These are phyloP conservation scores for Candida sojae DNA, from an alignment of 1,139 yeast species.

Conservation along the genomic window DNA sequence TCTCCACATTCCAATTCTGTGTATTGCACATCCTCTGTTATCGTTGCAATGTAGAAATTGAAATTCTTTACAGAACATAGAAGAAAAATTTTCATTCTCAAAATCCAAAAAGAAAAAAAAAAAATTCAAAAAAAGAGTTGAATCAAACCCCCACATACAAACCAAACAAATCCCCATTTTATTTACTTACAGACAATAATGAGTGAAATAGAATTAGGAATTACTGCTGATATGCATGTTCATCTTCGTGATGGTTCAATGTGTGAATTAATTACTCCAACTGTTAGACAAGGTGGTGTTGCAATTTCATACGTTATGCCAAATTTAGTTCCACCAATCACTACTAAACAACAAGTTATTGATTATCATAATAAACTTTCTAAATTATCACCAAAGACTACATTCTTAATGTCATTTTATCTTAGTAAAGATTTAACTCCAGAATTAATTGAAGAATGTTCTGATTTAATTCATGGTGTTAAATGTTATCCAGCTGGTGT, in stretches of 20 bases:
- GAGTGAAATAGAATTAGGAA: conserved; percentile 61
- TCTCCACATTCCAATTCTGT: too few species aligned
- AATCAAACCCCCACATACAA: background rate
- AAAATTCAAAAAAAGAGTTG: too few species aligned
- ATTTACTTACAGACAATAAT: conserved; percentile 1
- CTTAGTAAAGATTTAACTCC: conserved; percentile 80
- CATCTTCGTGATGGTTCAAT: conserved; percentile 91
- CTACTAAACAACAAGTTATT: conserved; percentile 72
- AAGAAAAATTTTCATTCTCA: background rate
- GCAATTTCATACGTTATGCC: conserved; percentile 96
- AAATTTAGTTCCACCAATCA: conserved; percentile 88
- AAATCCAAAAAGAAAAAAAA: background rate
- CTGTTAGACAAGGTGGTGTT: conserved; percentile 86
- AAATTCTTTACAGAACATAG: background rate
- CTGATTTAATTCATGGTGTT: conserved; percentile 81
- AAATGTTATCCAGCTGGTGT: conserved; percentile 99
- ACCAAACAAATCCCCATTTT: background rate
- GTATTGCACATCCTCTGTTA: background rate
- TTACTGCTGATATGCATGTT: conserved; percentile 95
- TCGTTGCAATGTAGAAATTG: background rate
- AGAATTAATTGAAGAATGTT: conserved; percentile 78
- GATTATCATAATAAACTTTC: conserved; percentile 68
- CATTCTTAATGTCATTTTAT: conserved; percentile 89
- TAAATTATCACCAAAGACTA: conserved; percentile 75
- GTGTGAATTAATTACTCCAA: conserved; percentile 91